These are phyloP conservation scores for Brachypodium distachyon DNA, from an alignment of 202 grass and related monocot genomes.

Conservation along the genomic window DNA sequence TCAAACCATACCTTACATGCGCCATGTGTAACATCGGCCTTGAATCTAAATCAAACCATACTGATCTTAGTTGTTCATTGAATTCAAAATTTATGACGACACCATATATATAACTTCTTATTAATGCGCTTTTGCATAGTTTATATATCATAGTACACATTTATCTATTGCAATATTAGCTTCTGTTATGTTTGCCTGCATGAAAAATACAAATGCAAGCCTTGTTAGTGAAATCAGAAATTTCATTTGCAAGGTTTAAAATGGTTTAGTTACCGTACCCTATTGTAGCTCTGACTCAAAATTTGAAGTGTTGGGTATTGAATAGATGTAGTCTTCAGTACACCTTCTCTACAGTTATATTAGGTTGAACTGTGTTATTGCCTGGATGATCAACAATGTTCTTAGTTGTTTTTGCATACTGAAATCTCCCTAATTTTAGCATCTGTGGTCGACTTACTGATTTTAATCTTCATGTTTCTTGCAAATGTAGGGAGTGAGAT, in stretches of 20 bases:
- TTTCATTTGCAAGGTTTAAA: background rate
- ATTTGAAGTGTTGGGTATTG: background rate
- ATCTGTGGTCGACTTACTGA: background rate
- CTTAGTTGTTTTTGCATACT: background rate
- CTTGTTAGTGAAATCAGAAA: background rate
- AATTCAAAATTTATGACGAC: no score
- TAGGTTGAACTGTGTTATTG: background rate
- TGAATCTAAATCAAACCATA: no score
- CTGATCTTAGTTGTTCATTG: no score
- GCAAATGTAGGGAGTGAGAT: slow-evolving; percentile 64
- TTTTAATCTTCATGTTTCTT: background rate
- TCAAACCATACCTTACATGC: no score
- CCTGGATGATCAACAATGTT: background rate
- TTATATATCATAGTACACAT: no score
- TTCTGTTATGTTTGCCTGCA: no score
- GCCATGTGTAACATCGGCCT: no score
- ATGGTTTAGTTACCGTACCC: background rate
- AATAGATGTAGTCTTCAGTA: background rate
- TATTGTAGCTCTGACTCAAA: background rate
- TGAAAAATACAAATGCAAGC: no score
- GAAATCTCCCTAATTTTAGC: background rate
- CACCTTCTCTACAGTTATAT: background rate
- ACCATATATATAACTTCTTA: no score
- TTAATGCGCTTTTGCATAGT: no score
- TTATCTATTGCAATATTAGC: no score